Evolutionary conservation across 371 early-diverging fungal genomes (phyloP).

Genomic region (Neoconidiobolus thromboides): DNA sequence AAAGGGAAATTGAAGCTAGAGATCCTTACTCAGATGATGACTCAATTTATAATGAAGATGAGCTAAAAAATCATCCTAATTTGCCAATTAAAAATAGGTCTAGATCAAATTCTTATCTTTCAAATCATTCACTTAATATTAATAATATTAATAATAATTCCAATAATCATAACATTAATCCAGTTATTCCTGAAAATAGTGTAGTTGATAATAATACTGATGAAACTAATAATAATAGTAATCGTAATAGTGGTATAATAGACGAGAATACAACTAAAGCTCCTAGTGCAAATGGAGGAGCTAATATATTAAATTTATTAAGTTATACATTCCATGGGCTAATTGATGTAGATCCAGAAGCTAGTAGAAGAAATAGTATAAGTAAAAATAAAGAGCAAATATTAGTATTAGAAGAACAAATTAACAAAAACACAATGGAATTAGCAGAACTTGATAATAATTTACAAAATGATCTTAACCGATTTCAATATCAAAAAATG

Average conservation of each 20-base stretch:
- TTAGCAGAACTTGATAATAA: conserved; percentile 48
- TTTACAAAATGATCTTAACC: conserved; percentile 71
- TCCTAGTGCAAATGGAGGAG: conserved; percentile 13
- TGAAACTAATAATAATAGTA: conserved; percentile 14
- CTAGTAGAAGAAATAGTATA: conserved; percentile 72
- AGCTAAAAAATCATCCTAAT: not conserved
- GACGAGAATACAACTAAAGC: conserved; percentile 10
- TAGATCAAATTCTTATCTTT: conserved; percentile 3
- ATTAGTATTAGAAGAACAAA: conserved; percentile 45
- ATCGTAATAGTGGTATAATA: conserved; percentile 13
- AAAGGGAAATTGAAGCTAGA: conserved; percentile 13
- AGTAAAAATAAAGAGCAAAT: conserved; percentile 76
- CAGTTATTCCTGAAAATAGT: not conserved
- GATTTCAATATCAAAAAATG: conserved; percentile 81
- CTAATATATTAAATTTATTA: conserved; percentile 34
- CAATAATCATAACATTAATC: not conserved
- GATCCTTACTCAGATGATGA: conserved; percentile 8
- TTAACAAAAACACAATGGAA: conserved; percentile 46
- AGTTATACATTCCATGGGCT: conserved; percentile 66
- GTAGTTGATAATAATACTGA: conserved; percentile 10
- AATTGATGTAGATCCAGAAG: conserved; percentile 87
- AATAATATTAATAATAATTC: not conserved
- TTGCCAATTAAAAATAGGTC: conserved; percentile 12
- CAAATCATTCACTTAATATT: not conserved
- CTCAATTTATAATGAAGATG: conserved; percentile 3